A percentile compares a stretch with the other conserved stretches of the same genome.
phyloP scores from a whole-genome alignment of 2,329 filamentous ascomycete species.

The Claviceps purpurea region DNA sequence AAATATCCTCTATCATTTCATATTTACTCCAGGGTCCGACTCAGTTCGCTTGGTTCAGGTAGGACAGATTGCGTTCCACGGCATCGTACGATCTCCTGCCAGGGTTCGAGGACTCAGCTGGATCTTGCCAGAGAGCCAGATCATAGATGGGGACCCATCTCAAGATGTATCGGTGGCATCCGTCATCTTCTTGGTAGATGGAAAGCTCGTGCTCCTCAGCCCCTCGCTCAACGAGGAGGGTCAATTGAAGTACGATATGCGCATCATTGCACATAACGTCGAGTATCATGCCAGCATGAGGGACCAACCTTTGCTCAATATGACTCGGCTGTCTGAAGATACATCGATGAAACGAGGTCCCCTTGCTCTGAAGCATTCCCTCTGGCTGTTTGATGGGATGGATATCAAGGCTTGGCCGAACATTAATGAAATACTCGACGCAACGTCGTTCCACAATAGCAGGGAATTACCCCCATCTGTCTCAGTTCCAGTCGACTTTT shows the following conservation, averaged over 20 bases:
- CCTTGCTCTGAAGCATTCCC: constrained; percentile 59
- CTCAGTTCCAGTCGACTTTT: constrained; percentile 81
- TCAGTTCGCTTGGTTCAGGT: constrained; percentile 73
- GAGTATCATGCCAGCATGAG: constrained; percentile 91
- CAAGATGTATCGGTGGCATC: constrained; percentile 90
- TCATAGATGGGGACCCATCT: constrained; percentile 82
- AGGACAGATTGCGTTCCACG: constrained; percentile 95
- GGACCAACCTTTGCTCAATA: constrained; percentile 50
- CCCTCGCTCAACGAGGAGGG: constrained; percentile 72
- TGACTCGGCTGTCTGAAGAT: constrained; percentile 15
- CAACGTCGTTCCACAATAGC: constrained; percentile 49
- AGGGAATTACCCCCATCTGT: constrained; percentile 64
- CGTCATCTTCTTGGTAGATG: constrained; percentile 92
- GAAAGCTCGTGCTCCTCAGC: constrained; percentile 84
- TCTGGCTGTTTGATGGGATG: constrained; percentile 88
- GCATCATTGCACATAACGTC: constrained; percentile 86
- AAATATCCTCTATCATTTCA: constrained; percentile 88
- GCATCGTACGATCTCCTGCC: constrained; percentile 86
- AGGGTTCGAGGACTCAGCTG: constrained; percentile 88
- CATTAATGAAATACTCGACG: constrained; percentile 67
- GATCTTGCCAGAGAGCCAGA: constrained; percentile 83
- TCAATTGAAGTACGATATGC: constrained; percentile 95
- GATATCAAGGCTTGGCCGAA: constrained; percentile 83
- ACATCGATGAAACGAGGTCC: constrained; percentile 13
- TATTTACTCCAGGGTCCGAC: constrained; percentile 61